These are phyloP conservation scores for Berberis thunbergii DNA, from an alignment of 164 flowering plant species.

Conservation along the genomic window DNA sequence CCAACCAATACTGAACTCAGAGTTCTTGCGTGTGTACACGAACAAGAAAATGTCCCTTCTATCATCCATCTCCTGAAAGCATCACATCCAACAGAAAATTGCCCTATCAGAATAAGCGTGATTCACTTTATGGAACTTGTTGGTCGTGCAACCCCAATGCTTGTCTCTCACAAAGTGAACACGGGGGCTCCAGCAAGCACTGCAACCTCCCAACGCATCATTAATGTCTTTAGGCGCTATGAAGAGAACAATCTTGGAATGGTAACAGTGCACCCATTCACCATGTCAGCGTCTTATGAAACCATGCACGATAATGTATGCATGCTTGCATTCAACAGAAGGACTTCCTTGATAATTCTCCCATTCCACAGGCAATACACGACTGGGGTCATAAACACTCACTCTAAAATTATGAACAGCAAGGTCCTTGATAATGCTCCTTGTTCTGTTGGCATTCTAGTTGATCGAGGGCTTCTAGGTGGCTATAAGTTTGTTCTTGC, in stretches of 20 bases:
- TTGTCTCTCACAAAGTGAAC: conserved; percentile 5
- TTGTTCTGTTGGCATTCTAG: conserved; percentile 49
- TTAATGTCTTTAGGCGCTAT: conserved; percentile 8
- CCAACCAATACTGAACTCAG: not conserved
- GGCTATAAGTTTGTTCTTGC: not conserved
- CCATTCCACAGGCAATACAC: conserved; percentile 37
- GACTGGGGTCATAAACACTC: not conserved
- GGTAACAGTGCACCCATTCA: conserved; percentile 13
- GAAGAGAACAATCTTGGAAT: not conserved
- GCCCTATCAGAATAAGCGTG: conserved; percentile 6
- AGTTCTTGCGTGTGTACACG: conserved; percentile 9
- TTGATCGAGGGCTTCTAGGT: conserved; percentile 25
- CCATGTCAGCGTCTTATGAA: conserved; percentile 25
- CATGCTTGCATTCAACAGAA: conserved; percentile 24
- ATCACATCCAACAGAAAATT: conserved; percentile 6
- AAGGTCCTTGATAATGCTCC: conserved; percentile 36
- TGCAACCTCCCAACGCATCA: conserved; percentile 1
- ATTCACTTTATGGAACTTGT: conserved; percentile 13
- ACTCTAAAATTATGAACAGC: conserved; percentile 21
- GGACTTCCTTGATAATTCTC: conserved; percentile 24
- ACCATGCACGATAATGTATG: conserved; percentile 46
- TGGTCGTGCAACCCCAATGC: conserved; percentile 8
- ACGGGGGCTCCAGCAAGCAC: not conserved
- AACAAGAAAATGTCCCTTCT: conserved; percentile 7
- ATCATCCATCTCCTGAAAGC: conserved; percentile 12